phyloP scores from a whole-genome alignment of 495 filamentous ascomycete genomes.

The Aspergillus olivimuriae region DNA sequence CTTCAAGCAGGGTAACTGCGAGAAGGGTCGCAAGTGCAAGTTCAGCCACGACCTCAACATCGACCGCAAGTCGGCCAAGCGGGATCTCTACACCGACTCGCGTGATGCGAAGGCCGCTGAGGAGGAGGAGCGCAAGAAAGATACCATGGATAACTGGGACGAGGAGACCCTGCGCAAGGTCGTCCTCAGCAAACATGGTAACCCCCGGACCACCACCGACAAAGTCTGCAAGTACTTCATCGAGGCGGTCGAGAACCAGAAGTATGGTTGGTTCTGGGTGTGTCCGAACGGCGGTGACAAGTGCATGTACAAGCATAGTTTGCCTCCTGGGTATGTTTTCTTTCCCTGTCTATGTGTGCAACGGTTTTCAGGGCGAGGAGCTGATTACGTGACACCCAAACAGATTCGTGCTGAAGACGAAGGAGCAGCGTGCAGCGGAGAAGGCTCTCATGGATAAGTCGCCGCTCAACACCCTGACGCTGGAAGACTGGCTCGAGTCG shows the following conservation, averaged over 20 bases:
- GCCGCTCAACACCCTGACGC: conserved; percentile 84
- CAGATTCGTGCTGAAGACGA: conserved; percentile 95
- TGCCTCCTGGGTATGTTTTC: conserved; percentile 76
- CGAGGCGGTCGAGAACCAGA: conserved; percentile 93
- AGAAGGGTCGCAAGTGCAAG: conserved; percentile 97
- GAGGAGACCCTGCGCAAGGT: conserved; percentile 91
- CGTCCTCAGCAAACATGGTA: conserved; percentile 91
- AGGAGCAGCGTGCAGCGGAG: conserved; percentile 91
- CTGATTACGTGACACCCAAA: conserved; percentile 17
- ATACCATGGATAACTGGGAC: conserved; percentile 94
- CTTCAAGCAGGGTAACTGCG: conserved; percentile 93
- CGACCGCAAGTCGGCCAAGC: conserved; percentile 89
- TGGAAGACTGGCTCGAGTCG: conserved; percentile 95
- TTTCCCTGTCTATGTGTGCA: background rate
- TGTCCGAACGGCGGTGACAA: conserved; percentile 97
- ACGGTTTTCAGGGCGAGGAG: too few relatives aligned
- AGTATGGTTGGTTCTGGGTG: conserved; percentile 98
- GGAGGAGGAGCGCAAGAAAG: conserved; percentile 76
- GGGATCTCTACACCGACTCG: conserved; percentile 82
- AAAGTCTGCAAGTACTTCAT: conserved; percentile 99
- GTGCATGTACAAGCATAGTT: conserved; percentile 96
- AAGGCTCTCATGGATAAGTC: conserved; percentile 98
- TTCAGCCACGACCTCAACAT: conserved; percentile 88
- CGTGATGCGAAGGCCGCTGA: conserved; percentile 61
- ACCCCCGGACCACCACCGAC: conserved; percentile 91